A percentile compares a stretch with the other conserved stretches of the same genome.
These are phyloP conservation scores for Umbelopsis isabellina DNA, from an alignment of 192 early-diverging fungal genomes.

Conservation along the genomic window DNA sequence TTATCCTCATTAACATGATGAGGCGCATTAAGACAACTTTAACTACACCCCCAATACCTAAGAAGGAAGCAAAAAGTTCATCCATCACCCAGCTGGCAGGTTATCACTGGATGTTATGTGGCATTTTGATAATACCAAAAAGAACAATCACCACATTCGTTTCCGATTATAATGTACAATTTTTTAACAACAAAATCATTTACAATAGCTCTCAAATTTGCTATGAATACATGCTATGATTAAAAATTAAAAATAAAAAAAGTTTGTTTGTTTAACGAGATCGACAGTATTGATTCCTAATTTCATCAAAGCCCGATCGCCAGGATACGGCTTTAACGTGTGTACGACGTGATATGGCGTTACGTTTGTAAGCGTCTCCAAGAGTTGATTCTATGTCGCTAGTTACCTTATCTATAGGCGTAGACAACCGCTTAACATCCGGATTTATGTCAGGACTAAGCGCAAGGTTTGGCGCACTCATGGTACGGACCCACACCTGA, in stretches of 20 bases:
- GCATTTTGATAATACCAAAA: conserved; percentile 16
- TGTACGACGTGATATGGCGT: conserved; percentile 4
- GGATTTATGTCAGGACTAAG: not conserved
- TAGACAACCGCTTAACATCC: not conserved
- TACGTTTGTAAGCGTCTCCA: not conserved
- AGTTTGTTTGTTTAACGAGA: too few relatives aligned
- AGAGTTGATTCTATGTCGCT: not conserved
- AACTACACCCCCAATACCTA: not conserved
- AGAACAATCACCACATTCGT: not conserved
- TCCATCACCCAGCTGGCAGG: conserved; percentile 3
- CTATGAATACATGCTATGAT: too few relatives aligned
- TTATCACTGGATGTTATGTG: not conserved
- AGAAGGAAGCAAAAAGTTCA: not conserved
- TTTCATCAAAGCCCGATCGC: conserved; percentile 1
- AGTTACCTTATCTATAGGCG: not conserved
- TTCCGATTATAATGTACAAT: not conserved
- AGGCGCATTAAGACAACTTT: not conserved
- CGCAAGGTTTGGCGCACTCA: conserved; percentile 2
- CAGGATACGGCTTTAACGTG: not conserved
- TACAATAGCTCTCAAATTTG: not conserved
- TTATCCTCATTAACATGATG: not conserved
- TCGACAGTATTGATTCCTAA: too few relatives aligned
- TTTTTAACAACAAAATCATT: not conserved
- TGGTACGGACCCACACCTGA: not conserved
- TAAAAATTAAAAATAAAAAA: too few relatives aligned